Conservation (phyloP, 345 rosid species). For the Cardiospermum halicacabum region DNA sequence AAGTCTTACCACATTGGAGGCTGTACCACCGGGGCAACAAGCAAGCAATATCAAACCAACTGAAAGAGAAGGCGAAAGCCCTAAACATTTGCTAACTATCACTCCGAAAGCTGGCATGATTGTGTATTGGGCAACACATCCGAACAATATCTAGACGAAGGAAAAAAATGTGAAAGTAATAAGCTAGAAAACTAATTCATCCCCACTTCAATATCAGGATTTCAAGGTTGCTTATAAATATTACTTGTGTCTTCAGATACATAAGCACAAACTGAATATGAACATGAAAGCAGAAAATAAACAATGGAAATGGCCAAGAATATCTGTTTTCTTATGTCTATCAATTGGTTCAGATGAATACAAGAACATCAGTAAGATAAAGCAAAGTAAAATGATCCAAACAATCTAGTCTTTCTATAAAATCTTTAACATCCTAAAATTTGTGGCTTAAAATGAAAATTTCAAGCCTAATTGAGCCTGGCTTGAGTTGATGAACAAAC, state of each 20-base stretch:
- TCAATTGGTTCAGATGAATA: no score
- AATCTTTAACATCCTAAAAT: no score
- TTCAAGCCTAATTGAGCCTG: neutral
- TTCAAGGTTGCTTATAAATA: neutral
- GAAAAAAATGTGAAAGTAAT: neutral
- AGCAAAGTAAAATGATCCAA: neutral
- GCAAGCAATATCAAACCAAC: slow-evolving; percentile 61
- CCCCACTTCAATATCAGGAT: neutral
- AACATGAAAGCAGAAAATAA: neutral
- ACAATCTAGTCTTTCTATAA: no score
- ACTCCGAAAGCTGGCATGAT: slow-evolving; percentile 51
- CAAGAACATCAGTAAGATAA: no score
- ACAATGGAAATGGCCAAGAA: neutral
- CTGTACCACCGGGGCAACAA: slow-evolving; percentile 71
- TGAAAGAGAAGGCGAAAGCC: slow-evolving; percentile 57
- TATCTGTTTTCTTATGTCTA: neutral
- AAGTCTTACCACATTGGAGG: slow-evolving; percentile 66
- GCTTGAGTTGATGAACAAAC: neutral
- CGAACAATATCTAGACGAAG: slow-evolving; percentile 52
- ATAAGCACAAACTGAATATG: neutral
- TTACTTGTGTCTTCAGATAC: neutral
- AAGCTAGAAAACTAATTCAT: neutral
- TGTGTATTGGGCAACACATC: slow-evolving; percentile 59
- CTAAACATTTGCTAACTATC: slow-evolving; percentile 42
- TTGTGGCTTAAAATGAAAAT: neutral